Base-by-base conservation (phyloP, 805 yeast species). In the Ogataea ganodermae region DNA sequence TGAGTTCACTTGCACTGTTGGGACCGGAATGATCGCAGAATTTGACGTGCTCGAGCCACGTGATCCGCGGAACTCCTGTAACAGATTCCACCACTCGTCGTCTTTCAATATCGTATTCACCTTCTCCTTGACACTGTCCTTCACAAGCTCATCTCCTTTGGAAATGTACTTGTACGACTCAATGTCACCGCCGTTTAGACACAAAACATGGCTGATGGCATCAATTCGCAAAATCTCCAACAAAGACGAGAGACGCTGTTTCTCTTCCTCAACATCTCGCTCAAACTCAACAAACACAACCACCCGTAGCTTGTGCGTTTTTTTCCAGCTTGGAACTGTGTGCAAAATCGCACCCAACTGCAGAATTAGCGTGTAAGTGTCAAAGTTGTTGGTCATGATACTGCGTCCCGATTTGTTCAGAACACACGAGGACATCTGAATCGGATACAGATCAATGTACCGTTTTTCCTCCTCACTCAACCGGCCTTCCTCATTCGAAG, bases 301-400 rank as follows among this genome's bases (percentile, higher is more conserved):
- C 9, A 94, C 89, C 49, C 99, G 73, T 31, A 94, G 63, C 5
- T 66, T 69, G 61, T 89, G 94, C 0, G 86, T 82, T 40, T 74
- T 74, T 53, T 87, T 83, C 99, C 99, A 94, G 36, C 84, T 86
- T 1, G 96, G 95, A 3, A 94, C 99, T 0, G 99, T 91, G 9
- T 87, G 81, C 48, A 94, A 70, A 55, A 94, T 92, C 1, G 96
- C 96, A 3, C 98, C 99, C 47, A 94, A 72, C 61, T 94, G 99
- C 49, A 95, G 70, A 53, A 94, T 94, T 60, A 94, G 75, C 0
- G 98, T 92, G 61, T 91, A 94, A 0, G 99, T 94, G 65, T 94
- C 99, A 62, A 94, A 90, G 61, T 94, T 94, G 3, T 96, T 90
- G 0, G 96, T 86, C 50, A 85, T 62, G 1, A 86, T 83, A 14